Percentiles rank a stretch among this genome's conserved stretches.
Evolutionary conservation across 1,284 basidiomycete species (phyloP).

Genomic region (Tremellales sp.): DNA sequence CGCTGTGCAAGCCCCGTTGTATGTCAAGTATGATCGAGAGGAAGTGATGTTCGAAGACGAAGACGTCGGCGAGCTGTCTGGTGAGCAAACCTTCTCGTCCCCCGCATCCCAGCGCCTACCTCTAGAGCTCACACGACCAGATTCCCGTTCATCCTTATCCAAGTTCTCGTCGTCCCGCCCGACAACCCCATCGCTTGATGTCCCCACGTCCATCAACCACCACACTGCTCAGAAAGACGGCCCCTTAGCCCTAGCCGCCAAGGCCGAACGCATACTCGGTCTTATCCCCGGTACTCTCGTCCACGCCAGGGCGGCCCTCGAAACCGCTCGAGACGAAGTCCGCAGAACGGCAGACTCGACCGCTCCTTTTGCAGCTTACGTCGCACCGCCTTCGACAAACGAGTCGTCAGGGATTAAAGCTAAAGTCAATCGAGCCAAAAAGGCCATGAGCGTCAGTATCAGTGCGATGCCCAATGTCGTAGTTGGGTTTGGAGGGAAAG

Average conservation of each 20-base stretch:
- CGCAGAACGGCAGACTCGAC: constrained; percentile 10
- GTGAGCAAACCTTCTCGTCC: constrained; percentile 14
- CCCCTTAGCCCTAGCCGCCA: constrained; percentile 24
- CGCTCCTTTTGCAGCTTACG: not conserved
- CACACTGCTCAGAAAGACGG: not conserved
- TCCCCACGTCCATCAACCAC: not conserved
- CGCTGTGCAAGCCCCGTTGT: not conserved
- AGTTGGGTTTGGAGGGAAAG: constrained; percentile 20
- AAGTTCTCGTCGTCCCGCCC: constrained; percentile 31
- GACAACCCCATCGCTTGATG: constrained; percentile 23
- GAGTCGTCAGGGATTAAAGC: constrained; percentile 2
- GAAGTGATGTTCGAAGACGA: constrained; percentile 4
- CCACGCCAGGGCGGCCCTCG: constrained; percentile 29
- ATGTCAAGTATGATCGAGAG: not conserved
- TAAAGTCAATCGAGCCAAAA: constrained; percentile 18
- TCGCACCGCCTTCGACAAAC: not conserved
- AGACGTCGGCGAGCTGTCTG: constrained; percentile 37
- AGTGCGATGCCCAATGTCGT: constrained; percentile 19
- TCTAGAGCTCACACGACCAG: constrained; percentile 7
- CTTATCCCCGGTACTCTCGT: constrained; percentile 30
- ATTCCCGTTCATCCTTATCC: constrained; percentile 27
- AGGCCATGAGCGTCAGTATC: constrained; percentile 22
- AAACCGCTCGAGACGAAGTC: constrained; percentile 34
- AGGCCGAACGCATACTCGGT: constrained; percentile 34
- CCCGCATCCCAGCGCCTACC: not conserved